These are phyloP conservation scores for Blastobotrys chiropterorum DNA, from an alignment of 805 yeast genomes.

Conservation along the genomic window DNA sequence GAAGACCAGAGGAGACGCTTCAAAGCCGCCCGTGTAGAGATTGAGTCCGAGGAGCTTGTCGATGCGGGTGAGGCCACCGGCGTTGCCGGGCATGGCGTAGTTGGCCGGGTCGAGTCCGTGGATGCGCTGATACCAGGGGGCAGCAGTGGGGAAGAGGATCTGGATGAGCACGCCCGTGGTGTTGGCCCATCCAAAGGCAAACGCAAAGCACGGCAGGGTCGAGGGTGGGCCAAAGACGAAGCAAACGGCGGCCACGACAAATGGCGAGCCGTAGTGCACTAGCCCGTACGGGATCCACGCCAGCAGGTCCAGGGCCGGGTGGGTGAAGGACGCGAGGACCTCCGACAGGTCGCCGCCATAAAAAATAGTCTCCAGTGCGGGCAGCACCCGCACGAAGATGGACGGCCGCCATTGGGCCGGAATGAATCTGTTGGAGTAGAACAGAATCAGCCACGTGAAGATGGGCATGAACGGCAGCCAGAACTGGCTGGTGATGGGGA, in stretches of 20 bases:
- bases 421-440: constrained; percentile 69
- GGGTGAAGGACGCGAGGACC: constrained; percentile 68
- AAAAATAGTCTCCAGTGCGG: constrained; percentile 85
- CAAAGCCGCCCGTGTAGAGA: constrained; percentile 75
- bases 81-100: constrained; percentile 86
- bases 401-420: constrained; percentile 75
- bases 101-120: constrained; percentile 88
- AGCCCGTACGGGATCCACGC: constrained; percentile 97
- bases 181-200: constrained; percentile 94
- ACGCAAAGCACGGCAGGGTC: constrained; percentile 72
- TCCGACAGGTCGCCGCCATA: constrained; percentile 88
- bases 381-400: constrained; percentile 81
- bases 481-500: constrained; percentile 81
- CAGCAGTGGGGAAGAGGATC: constrained; percentile 84
- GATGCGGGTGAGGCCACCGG: constrained; percentile 90
- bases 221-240: constrained; percentile 92
- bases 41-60: constrained; percentile 73
- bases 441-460: constrained; percentile 77
- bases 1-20: constrained; percentile 84
- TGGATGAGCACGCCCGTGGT: constrained; percentile 78
- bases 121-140: constrained; percentile 90
- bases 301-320: constrained; percentile 61
- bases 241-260: constrained; percentile 69
- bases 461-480: constrained; percentile 79
- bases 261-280: constrained; percentile 85